Evolutionary conservation across 352 stramenopile species (phyloP), one percentile per base, ranked within the genome.

Genomic region (Pythium rhizo-oryzae): DNA sequence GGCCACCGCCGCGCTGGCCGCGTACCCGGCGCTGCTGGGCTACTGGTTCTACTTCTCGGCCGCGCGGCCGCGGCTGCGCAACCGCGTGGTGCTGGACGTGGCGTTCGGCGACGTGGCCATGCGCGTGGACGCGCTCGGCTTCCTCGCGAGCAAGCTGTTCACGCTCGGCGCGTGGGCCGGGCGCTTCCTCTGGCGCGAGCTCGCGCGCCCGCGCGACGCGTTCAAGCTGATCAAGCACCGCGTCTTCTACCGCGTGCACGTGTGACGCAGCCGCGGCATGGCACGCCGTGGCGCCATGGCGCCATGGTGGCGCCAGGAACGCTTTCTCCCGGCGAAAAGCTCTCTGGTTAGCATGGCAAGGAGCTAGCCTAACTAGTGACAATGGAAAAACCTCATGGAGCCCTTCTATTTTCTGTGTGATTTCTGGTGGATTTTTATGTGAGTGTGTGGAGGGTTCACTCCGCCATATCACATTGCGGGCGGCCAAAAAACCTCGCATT

Each of bases 161-260:
- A 49, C 28, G 24, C 19, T 58, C 5, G 25, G 54, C 13, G 39
- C 24, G 41, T 70, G 55, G 54, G 58, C 59, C 44, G 54, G 43
- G n/a, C 63, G 63, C 33, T 56, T 50, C 54, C 13, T 58, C 16
- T 69, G 54, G 53, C 62, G 62, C 28, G 62, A 69, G 46, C 13
- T 53, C 18, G 23, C 1, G 35, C 49, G 60, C 11, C 49, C 49
- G 23, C 37, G 30, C 23, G 35, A 60, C 51, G 50, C 60, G 16
- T 59, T 67, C 51, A 67, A 67, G 39, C 21, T 60, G 23, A 39
- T 67, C 24, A 60, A 59, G 60, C 23, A n/a, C 4, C 60, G 60
- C 13, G 60, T 49, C 35, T 19, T 35, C 21, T 67, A 54, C 50
- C 23, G n/a, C 33, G 58, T 65, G 25, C 50, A 25, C n/a, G 37